Conservation (phyloP, 2,329 filamentous ascomycete species). For the Trichoderma sp. region DNA sequence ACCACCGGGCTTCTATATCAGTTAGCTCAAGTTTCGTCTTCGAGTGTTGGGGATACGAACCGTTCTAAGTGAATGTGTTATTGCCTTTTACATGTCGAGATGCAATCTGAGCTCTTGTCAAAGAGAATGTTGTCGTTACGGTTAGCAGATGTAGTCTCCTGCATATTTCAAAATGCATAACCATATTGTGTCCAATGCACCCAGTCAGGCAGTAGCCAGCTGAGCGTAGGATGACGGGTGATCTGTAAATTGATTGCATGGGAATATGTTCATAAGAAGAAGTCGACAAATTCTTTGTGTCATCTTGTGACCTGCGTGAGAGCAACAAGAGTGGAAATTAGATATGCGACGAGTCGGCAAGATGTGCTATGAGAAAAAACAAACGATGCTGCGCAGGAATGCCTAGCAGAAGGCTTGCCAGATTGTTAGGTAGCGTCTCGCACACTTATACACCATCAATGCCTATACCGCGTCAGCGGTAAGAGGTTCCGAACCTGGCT, state of each 20-base stretch:
- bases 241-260: slow-evolving; percentile 52
- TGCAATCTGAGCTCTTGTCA: slow-evolving; percentile 25
- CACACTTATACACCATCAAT: slow-evolving; percentile 18
- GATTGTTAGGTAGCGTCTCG: slow-evolving; percentile 19
- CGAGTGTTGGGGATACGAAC: not conserved
- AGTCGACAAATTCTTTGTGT: slow-evolving; percentile 45
- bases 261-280: slow-evolving; percentile 50
- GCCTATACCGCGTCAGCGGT: slow-evolving; percentile 45
- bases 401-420: not conserved
- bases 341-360: slow-evolving; percentile 27
- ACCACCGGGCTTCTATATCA: not conserved
- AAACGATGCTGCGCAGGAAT: slow-evolving; percentile 5
- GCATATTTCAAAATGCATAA: slow-evolving; percentile 59
- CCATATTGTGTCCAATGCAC: slow-evolving; percentile 61
- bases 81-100: slow-evolving; percentile 26
- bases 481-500: slow-evolving; percentile 53
- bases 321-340: slow-evolving; percentile 33
- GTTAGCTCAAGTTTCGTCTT: slow-evolving; percentile 8
- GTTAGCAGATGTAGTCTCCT: slow-evolving; percentile 34
- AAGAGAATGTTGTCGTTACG: slow-evolving; percentile 16
- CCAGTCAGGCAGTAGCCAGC: slow-evolving; percentile 46
- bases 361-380: slow-evolving; percentile 9
- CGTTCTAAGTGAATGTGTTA: slow-evolving; percentile 18
- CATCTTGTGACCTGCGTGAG: slow-evolving; percentile 35
- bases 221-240: slow-evolving; percentile 57